Evolutionary conservation across 129 eudicot species (phyloP).

Genomic region (Tanacetum coccineum): DNA sequence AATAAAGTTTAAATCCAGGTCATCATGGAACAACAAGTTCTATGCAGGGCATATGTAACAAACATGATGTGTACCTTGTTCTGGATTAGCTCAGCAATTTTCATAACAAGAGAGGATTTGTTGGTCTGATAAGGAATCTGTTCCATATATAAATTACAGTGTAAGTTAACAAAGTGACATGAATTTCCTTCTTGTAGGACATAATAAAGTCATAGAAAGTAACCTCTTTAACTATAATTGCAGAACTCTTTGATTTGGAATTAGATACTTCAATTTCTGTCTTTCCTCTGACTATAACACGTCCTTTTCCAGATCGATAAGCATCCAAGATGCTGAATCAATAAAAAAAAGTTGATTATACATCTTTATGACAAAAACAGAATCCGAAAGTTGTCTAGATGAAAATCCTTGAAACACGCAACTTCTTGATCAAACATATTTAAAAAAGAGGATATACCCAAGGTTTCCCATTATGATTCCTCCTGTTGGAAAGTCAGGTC

Average conservation of each 20-base stretch:
- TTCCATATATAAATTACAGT: conserved; percentile 20
- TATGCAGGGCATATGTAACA: neutral
- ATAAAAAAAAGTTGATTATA: neutral
- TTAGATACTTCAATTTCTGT: conserved; percentile 74
- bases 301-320: conserved; percentile 87
- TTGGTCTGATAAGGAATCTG: conserved; percentile 98
- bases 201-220: conserved; percentile 7
- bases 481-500: conserved; percentile 99
- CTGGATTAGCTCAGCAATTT: conserved; percentile 91
- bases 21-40: conserved; percentile 2
- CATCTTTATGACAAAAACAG: neutral
- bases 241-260: conserved; percentile 67
- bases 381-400: no score
- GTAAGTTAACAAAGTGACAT: neutral
- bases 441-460: conserved; percentile 46
- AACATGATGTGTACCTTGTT: conserved; percentile 51
- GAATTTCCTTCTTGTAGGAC: conserved; percentile 13
- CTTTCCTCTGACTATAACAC: conserved; percentile 87
- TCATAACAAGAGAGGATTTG: conserved; percentile 86
- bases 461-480: conserved; percentile 87
- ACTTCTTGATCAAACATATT: neutral
- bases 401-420: conserved; percentile 5
- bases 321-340: conserved; percentile 78
- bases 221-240: conserved; percentile 91
- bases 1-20: conserved; percentile 2